Evolutionary conservation across 768 basidiomycete species (phyloP).

Genomic region (Ramaria sp.): DNA sequence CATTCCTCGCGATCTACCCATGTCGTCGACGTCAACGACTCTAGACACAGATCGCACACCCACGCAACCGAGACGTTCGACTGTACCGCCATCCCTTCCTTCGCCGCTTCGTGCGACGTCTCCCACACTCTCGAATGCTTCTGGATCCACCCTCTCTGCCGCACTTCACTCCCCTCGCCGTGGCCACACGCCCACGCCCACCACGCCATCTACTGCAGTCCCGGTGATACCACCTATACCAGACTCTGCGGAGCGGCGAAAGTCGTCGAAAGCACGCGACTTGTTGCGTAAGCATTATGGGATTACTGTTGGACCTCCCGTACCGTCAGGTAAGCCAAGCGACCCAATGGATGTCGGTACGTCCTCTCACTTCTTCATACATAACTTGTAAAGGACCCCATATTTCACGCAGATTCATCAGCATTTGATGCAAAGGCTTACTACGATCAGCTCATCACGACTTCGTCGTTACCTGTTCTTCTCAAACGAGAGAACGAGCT

Average conservation of each 20-base stretch:
- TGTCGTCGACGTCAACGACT: neutral
- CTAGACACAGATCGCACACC: constrained; percentile 1
- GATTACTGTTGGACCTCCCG: constrained; percentile 62
- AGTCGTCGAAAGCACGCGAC: constrained; percentile 41
- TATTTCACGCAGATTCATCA: constrained; percentile 46
- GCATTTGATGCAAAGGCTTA: constrained; percentile 77
- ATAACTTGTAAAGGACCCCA: neutral
- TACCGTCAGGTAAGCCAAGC: constrained; percentile 42
- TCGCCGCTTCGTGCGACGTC: neutral
- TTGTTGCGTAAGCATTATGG: constrained; percentile 82
- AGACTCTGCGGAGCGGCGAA: constrained; percentile 2
- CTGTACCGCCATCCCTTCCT: neutral
- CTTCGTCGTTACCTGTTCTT: constrained; percentile 59
- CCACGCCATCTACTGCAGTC: constrained; percentile 5
- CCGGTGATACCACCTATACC: neutral
- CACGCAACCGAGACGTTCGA: neutral
- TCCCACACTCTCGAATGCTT: constrained; percentile 1
- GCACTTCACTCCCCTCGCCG: constrained; percentile 1
- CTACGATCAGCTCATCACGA: constrained; percentile 79
- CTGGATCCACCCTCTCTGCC: constrained; percentile 3
- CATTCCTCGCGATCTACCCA: neutral
- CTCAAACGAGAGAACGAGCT: constrained; percentile 79
- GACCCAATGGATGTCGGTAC: constrained; percentile 79
- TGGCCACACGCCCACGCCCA: neutral
- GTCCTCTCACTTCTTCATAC: constrained; percentile 13